phyloP scores from a whole-genome alignment of 2,329 filamentous ascomycete species.

The Monosporascus sp. region DNA sequence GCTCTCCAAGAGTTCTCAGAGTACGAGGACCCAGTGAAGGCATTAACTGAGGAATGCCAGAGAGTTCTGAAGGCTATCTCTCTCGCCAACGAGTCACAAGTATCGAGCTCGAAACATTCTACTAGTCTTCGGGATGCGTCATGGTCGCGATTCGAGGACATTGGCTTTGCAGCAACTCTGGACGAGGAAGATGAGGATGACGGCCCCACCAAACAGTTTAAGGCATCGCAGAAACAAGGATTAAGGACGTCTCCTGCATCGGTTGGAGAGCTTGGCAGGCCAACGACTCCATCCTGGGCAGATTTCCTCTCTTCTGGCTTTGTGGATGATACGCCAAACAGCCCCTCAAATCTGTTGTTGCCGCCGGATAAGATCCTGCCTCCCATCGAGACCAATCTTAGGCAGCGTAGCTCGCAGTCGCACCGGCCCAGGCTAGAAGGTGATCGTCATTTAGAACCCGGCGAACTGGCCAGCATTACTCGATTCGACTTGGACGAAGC shows the following conservation, averaged over 20 bases:
- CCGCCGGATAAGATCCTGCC: conserved; percentile 89
- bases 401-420: conserved; percentile 82
- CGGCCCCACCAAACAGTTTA: conserved; percentile 37
- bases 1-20: conserved; percentile 82
- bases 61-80: conserved; percentile 87
- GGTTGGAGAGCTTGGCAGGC: conserved; percentile 63
- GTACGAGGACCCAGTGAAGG: conserved; percentile 82
- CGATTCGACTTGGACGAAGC: conserved; percentile 84
- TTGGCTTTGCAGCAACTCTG: conserved; percentile 76
- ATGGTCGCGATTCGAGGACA: conserved; percentile 94
- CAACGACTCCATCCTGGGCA: conserved; percentile 96
- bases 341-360: conserved; percentile 65
- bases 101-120: conserved; percentile 64
- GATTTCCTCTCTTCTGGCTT: conserved; percentile 96
- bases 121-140: conserved; percentile 77
- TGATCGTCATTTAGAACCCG: conserved; percentile 70
- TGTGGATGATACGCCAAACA: conserved; percentile 64
- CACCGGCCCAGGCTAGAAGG: conserved; percentile 68
- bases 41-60: conserved; percentile 88
- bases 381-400: conserved; percentile 65
- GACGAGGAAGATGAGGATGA: conserved; percentile 68
- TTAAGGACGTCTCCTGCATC: conserved; percentile 64
- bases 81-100: conserved; percentile 77
- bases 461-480: conserved; percentile 89
- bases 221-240: conserved; percentile 36